A percentile compares a stretch with the other conserved stretches of the same genome.
phyloP scores from a whole-genome alignment of 768 basidiomycete genomes.

The Pholiota conissans region DNA sequence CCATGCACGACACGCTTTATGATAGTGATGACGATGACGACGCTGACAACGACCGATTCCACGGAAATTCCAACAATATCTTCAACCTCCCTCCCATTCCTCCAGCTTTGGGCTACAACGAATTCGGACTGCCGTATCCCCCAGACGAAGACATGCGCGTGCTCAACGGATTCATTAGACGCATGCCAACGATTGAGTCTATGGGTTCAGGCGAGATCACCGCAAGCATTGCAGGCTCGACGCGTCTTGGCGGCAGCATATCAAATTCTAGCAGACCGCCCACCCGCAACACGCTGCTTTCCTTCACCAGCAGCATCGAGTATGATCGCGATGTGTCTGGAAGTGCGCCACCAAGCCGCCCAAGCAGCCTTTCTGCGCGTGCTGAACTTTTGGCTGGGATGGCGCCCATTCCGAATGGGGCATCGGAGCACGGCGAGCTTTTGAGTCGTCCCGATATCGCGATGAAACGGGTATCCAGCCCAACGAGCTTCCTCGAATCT shows the following conservation, averaged over 20 bases:
- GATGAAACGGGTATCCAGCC: slow-evolving; percentile 12
- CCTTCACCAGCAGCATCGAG: slow-evolving; percentile 27
- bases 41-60: slow-evolving; percentile 9
- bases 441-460: slow-evolving; percentile 15
- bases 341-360: slow-evolving; percentile 36
- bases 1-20: slow-evolving; percentile 19
- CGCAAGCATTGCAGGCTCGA: slow-evolving; percentile 26
- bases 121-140: slow-evolving; percentile 46
- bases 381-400: slow-evolving; percentile 29
- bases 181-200: slow-evolving; percentile 83
- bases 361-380: slow-evolving; percentile 31
- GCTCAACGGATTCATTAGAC: slow-evolving; percentile 62
- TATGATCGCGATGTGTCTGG: slow-evolving; percentile 19
- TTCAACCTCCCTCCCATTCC: slow-evolving; percentile 27
- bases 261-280: slow-evolving; percentile 36
- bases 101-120: slow-evolving; percentile 41
- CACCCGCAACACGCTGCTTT: slow-evolving; percentile 37
- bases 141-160: slow-evolving; percentile 56
- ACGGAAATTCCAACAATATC: slow-evolving; percentile 9
- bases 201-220: slow-evolving; percentile 65
- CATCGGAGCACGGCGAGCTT: slow-evolving; percentile 37
- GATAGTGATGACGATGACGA: slow-evolving; percentile 20
- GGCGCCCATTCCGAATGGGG: slow-evolving; percentile 9
- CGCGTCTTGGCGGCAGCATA: slow-evolving; percentile 18
- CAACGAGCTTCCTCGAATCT: slow-evolving; percentile 16